Conservation (phyloP, 176 grass and related monocot species). For the Zoysia japonica region DNA sequence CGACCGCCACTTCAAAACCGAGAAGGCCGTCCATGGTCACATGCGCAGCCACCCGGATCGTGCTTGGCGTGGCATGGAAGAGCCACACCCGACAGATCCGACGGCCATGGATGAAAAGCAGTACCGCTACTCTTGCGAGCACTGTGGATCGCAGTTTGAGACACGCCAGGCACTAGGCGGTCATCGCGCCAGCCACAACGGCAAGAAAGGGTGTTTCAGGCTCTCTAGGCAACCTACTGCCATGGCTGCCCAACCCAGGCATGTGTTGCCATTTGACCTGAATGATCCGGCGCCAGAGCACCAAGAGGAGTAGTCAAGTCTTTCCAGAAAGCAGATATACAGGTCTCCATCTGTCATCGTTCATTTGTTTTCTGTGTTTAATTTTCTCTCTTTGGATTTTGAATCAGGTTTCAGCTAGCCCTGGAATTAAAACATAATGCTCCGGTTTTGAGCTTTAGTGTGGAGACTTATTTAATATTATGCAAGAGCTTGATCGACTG, state of each 20-base stretch:
- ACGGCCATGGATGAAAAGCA: not conserved
- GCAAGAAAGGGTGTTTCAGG: constrained; percentile 55
- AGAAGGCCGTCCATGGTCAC: constrained; percentile 58
- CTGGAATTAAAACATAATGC: too few species aligned
- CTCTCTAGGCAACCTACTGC: constrained; percentile 20
- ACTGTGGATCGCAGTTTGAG: constrained; percentile 42
- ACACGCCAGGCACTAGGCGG: constrained; percentile 70
- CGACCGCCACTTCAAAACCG: constrained; percentile 16
- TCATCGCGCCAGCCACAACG: constrained; percentile 76
- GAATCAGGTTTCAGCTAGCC: too few species aligned
- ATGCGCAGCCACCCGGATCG: constrained; percentile 59
- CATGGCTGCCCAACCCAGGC: not conserved
- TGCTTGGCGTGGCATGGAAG: constrained; percentile 54
- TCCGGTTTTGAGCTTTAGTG: not conserved
- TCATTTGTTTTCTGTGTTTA: too few species aligned
- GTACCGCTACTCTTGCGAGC: constrained; percentile 42
- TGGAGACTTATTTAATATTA: not conserved
- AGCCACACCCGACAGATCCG: not conserved
- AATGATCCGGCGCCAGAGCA: constrained; percentile 46
- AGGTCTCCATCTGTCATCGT: too few species aligned
- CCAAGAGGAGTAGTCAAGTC: not conserved
- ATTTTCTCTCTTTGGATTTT: too few species aligned
- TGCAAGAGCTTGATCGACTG: not conserved
- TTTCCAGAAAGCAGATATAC: too few species aligned
- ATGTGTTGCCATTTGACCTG: constrained; percentile 28